A percentile compares a stretch with the other conserved stretches of the same genome.
Conservation (phyloP, 371 early-diverging fungal species). For the Mucor indicus region DNA sequence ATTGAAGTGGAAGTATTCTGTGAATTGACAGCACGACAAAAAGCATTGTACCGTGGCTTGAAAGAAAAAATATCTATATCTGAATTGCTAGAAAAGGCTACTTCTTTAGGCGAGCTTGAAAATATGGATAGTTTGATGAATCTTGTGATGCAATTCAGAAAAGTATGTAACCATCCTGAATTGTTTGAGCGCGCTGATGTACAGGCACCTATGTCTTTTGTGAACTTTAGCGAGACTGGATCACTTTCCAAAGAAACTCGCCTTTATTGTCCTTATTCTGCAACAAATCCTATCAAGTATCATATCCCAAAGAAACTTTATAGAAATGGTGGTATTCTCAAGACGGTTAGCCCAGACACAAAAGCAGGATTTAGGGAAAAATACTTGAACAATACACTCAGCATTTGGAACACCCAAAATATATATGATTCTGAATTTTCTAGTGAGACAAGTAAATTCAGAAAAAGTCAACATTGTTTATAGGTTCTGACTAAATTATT, state of each 20-base stretch:
- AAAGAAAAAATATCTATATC: slow-evolving; percentile 83
- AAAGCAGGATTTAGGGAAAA: slow-evolving; percentile 50
- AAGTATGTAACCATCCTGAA: slow-evolving; percentile 98
- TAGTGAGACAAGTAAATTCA: slow-evolving; percentile 19
- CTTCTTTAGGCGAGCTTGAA: slow-evolving; percentile 57
- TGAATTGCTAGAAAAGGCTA: slow-evolving; percentile 74
- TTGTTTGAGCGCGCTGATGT: slow-evolving; percentile 94
- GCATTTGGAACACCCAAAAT: slow-evolving; percentile 54
- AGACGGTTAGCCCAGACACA: slow-evolving; percentile 44
- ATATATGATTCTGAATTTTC: slow-evolving; percentile 51
- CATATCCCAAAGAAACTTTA: slow-evolving; percentile 69
- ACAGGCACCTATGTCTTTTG: slow-evolving; percentile 66
- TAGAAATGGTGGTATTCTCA: slow-evolving; percentile 58
- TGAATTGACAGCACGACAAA: slow-evolving; percentile 83
- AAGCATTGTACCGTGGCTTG: slow-evolving; percentile 71
- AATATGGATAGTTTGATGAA: slow-evolving; percentile 87
- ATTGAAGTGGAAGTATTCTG: slow-evolving; percentile 86
- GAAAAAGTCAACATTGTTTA: neutral
- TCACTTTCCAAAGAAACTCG: slow-evolving; percentile 62
- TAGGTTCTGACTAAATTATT: too few species aligned
- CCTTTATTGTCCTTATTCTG: slow-evolving; percentile 59
- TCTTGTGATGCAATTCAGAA: slow-evolving; percentile 97
- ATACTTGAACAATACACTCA: slow-evolving; percentile 52
- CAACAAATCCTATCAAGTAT: slow-evolving; percentile 60
- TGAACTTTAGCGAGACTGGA: slow-evolving; percentile 58